These are phyloP conservation scores for Citrullus amarus DNA, from an alignment of 306 rosid genomes.

Conservation along the genomic window DNA sequence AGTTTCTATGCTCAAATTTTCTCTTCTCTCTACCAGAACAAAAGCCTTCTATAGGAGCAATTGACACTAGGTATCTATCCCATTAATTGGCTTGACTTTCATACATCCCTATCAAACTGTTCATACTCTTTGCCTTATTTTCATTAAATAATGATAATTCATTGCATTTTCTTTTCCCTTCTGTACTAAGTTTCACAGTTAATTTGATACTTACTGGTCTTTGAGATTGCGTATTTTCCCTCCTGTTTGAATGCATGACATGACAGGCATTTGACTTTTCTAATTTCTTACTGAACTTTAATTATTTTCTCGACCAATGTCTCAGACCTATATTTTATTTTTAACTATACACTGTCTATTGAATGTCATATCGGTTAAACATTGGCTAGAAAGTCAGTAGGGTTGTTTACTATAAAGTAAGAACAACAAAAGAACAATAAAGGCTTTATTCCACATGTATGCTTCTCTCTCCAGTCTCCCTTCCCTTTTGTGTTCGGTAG, in stretches of 20 bases:
- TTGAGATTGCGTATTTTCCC: not conserved
- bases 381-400: not conserved
- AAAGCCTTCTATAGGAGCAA: constrained; percentile 31
- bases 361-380: not conserved
- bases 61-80: constrained; percentile 22
- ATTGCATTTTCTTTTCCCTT: not conserved
- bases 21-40: constrained; percentile 48
- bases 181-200: not conserved
- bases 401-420: not conserved
- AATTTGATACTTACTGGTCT: not conserved
- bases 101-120: not conserved
- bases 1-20: constrained; percentile 49
- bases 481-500: not conserved
- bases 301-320: not conserved
- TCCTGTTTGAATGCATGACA: not conserved
- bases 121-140: not conserved
- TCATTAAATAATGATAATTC: not conserved
- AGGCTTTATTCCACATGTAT: not conserved
- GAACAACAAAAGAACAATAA: not conserved
- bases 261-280: not conserved
- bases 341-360: not conserved
- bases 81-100: not conserved
- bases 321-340: not conserved
- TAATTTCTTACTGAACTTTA: not conserved
- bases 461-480: not conserved